phyloP scores from a whole-genome alignment of 345 rosid genomes.

The Pistacia vera region DNA sequence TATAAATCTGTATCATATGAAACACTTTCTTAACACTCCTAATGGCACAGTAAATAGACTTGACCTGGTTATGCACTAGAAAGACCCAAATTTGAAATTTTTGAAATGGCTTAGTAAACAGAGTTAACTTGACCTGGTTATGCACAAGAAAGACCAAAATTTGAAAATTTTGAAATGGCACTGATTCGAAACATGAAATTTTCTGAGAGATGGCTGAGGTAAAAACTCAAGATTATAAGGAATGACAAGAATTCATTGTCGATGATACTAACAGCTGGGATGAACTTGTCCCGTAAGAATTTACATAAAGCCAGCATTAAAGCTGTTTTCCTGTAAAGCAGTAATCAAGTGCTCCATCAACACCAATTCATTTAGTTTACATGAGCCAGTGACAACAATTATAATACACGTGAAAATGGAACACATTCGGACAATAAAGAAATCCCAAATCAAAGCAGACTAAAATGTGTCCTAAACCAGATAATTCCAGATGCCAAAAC shows the following conservation, averaged over 20 bases:
- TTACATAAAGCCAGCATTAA: conserved; percentile 87
- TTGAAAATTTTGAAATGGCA: neutral
- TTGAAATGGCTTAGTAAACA: neutral
- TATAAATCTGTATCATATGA: neutral
- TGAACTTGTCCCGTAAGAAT: conserved; percentile 76
- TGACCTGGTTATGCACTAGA: no score
- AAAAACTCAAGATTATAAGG: neutral
- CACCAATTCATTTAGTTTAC: neutral
- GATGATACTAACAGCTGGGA: conserved; percentile 81
- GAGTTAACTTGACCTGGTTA: neutral
- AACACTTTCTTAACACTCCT: neutral
- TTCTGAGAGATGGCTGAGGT: neutral
- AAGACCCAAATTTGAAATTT: no score
- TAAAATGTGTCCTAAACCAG: neutral
- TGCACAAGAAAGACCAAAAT: neutral
- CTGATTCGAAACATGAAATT: neutral
- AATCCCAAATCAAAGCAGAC: neutral
- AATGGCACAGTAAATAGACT: no score
- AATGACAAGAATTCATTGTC: neutral
- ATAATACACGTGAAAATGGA: neutral
- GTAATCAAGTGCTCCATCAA: conserved; percentile 6
- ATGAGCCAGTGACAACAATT: neutral
- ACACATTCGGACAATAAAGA: neutral
- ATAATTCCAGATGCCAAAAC: neutral
- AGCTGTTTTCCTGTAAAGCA: conserved; percentile 76